phyloP scores from a whole-genome alignment of 305 asterid species.

The Fraxinus albicans region DNA sequence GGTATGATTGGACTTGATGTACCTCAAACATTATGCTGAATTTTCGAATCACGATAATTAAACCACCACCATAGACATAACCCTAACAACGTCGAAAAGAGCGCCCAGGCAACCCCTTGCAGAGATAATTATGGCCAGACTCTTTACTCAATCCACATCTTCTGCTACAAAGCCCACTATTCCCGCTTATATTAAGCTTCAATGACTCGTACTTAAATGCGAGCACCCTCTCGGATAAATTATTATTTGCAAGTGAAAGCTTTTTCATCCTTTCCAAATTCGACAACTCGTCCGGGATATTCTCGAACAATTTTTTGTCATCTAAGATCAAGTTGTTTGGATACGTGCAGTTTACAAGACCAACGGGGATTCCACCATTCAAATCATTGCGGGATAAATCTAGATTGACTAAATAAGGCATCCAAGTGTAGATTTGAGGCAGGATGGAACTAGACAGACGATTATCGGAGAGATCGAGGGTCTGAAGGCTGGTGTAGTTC shows the following conservation, averaged over 20 bases:
- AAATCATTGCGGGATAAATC: conserved; percentile 54
- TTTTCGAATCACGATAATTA: neutral
- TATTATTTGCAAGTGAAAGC: conserved; percentile 59
- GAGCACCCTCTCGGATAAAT: conserved; percentile 63
- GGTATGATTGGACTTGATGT: neutral
- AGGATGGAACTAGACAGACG: conserved; percentile 65
- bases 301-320: conserved; percentile 50
- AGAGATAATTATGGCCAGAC: neutral
- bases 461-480: conserved; percentile 68
- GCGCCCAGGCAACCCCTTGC: neutral
- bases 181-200: conserved; percentile 2
- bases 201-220: conserved; percentile 29
- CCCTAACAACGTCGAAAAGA: neutral
- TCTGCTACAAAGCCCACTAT: neutral
- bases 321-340: conserved; percentile 52
- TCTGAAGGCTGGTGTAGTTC: conserved; percentile 55
- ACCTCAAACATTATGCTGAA: neutral
- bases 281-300: conserved; percentile 60
- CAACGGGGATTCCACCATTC: conserved; percentile 60
- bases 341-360: conserved; percentile 57
- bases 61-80: neutral
- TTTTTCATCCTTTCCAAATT: conserved; percentile 55
- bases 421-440: conserved; percentile 60
- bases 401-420: conserved; percentile 63
- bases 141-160: neutral